Conservation (phyloP, 2,329 filamentous ascomycete species). For the Lasiodiplodia citricola region DNA sequence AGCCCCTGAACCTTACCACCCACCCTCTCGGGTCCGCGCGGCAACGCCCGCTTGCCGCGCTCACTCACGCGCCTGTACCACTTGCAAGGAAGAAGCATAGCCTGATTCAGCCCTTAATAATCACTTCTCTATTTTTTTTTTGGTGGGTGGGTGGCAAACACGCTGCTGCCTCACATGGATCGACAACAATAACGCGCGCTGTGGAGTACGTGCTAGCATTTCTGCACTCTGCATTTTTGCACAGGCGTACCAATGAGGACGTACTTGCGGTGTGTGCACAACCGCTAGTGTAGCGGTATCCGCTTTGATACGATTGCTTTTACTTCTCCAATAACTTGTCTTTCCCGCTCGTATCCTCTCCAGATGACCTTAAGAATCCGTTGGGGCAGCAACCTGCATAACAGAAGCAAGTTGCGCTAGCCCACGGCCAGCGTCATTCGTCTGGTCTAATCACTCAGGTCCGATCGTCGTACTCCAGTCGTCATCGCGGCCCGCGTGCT, state of each 20-base stretch:
- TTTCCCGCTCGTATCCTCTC: not conserved
- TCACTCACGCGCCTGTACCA: not conserved
- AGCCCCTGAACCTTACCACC: conserved; percentile 4
- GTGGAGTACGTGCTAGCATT: not conserved
- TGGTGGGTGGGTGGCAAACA: not conserved
- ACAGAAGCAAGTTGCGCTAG: not conserved
- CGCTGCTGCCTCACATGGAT: not conserved
- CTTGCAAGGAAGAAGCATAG: not conserved
- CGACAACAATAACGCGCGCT: not conserved
- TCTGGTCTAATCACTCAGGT: not conserved
- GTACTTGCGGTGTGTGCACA: no score
- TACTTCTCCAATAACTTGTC: no score
- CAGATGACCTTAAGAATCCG: not conserved
- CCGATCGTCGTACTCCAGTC: not conserved
- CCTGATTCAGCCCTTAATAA: not conserved
- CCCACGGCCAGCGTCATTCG: not conserved
- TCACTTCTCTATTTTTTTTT: not conserved
- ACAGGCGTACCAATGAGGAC: no score
- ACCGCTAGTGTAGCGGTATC: no score
- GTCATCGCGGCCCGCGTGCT: not conserved
- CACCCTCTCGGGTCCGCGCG: conserved; percentile 7
- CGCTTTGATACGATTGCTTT: no score
- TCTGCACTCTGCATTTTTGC: not conserved
- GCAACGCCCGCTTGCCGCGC: not conserved
- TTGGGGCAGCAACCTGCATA: not conserved